These are phyloP conservation scores for Aspergillus pseudoviridinutans DNA, from an alignment of 2,329 filamentous ascomycete genomes.

Conservation along the genomic window DNA sequence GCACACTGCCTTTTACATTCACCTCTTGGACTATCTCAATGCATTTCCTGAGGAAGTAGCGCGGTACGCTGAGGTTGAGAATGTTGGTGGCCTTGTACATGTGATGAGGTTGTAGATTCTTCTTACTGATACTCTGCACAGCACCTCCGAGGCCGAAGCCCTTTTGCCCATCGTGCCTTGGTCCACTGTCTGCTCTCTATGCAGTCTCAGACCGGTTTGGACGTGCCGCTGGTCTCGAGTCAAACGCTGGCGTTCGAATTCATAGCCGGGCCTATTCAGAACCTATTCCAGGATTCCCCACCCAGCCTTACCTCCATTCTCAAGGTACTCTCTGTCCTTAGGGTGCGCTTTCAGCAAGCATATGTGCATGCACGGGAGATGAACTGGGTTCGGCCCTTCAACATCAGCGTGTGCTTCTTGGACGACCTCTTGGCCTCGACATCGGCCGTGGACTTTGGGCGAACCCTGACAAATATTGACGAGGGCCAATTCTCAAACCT, in stretches of 20 bases:
- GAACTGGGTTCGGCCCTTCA: constrained; percentile 32
- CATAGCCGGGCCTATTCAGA: constrained; percentile 36
- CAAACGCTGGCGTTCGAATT: constrained; percentile 29
- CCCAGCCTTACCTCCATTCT: constrained; percentile 30
- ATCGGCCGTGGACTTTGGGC: constrained; percentile 30
- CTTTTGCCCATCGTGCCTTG: constrained; percentile 37
- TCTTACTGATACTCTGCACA: constrained; percentile 12
- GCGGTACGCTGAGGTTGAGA: constrained; percentile 34
- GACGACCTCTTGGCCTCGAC: constrained; percentile 32
- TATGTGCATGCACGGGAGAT: constrained; percentile 34
- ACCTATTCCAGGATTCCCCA: constrained; percentile 29
- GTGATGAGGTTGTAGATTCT: not conserved
- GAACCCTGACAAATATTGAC: constrained; percentile 27
- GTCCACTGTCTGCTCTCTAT: constrained; percentile 27
- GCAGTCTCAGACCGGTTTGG: constrained; percentile 10
- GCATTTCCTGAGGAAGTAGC: constrained; percentile 28
- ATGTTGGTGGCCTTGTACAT: constrained; percentile 20
- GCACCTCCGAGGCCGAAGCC: constrained; percentile 33
- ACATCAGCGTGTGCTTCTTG: constrained; percentile 29
- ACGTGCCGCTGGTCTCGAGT: constrained; percentile 7
- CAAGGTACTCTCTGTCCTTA: constrained; percentile 35
- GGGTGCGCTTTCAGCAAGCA: constrained; percentile 30
- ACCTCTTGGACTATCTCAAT: constrained; percentile 29
- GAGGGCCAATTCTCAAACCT: constrained; percentile 28
- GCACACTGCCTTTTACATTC: constrained; percentile 33